Conservation (phyloP, 169 alveolate genomes). For the Plasmodium ovale region DNA sequence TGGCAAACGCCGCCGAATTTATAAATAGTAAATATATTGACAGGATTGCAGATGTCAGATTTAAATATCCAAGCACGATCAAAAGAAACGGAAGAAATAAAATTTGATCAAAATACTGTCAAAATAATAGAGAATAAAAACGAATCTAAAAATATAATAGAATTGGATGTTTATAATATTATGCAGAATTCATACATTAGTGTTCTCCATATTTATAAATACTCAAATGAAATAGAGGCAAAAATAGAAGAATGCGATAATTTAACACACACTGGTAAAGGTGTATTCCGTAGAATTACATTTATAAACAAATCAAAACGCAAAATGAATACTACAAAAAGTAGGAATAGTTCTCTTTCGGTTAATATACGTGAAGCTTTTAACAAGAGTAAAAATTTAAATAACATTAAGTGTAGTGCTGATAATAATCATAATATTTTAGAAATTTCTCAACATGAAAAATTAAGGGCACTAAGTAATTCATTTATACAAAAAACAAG, state of each 20-base stretch:
- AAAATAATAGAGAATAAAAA: slow-evolving; percentile 1
- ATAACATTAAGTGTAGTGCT: neutral
- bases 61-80: neutral
- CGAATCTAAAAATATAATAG: neutral
- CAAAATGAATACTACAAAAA: neutral
- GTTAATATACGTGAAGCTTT: neutral
- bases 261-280: neutral
- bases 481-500: neutral
- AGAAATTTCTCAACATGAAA: neutral
- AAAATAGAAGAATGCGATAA: neutral
- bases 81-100: neutral
- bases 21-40: neutral
- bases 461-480: neutral
- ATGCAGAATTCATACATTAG: neutral
- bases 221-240: neutral
- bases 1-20: slow-evolving; percentile 2
- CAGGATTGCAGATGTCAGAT: neutral
- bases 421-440: neutral
- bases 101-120: neutral
- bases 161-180: neutral
- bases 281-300: neutral
- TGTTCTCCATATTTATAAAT: slow-evolving; percentile 10
- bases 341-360: neutral
- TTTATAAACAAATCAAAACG: neutral
- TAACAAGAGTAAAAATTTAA: neutral